These are phyloP conservation scores for Lachancea nothofagi DNA, from an alignment of 805 yeast species.

Conservation along the genomic window DNA sequence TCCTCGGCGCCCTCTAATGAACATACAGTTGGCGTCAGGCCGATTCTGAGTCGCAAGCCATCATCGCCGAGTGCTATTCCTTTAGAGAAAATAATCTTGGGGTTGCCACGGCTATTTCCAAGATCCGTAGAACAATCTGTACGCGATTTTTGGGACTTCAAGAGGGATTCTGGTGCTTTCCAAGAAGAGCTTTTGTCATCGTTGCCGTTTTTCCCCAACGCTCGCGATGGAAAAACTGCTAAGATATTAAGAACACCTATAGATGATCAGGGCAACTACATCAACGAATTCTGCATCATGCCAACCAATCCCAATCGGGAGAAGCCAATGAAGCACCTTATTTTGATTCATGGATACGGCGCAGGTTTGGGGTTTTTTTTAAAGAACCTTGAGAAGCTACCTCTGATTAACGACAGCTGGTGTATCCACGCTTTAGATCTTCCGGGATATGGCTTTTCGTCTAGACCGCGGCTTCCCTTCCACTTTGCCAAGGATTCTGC, in stretches of 20 bases:
- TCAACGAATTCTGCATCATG: constrained; percentile 71
- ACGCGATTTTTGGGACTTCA: constrained; percentile 41
- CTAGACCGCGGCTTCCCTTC: constrained; percentile 63
- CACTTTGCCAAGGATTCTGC: constrained; percentile 24
- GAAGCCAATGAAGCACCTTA: constrained; percentile 42
- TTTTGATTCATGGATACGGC: constrained; percentile 89
- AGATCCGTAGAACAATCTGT: constrained; percentile 46
- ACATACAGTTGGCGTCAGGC: neutral
- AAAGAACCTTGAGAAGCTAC: constrained; percentile 59
- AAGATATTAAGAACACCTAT: constrained; percentile 35
- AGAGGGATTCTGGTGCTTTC: constrained; percentile 37
- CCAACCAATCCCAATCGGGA: constrained; percentile 38
- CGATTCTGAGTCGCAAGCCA: neutral
- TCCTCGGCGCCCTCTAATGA: neutral
- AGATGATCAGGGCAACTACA: constrained; percentile 44
- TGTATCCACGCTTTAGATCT: constrained; percentile 81
- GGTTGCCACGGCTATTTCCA: constrained; percentile 52
- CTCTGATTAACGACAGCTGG: constrained; percentile 45
- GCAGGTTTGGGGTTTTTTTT: constrained; percentile 86
- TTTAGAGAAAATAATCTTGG: constrained; percentile 39
- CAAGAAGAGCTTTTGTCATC: constrained; percentile 43
- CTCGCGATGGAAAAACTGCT: constrained; percentile 26
- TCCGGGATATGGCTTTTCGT: constrained; percentile 85
- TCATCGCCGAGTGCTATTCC: constrained; percentile 44
- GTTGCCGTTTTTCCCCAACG: constrained; percentile 43